Evolutionary conservation across 352 stramenopile genomes (phyloP), one percentile per base, ranked within the genome.

Genomic region (Globisporangium canariense): DNA sequence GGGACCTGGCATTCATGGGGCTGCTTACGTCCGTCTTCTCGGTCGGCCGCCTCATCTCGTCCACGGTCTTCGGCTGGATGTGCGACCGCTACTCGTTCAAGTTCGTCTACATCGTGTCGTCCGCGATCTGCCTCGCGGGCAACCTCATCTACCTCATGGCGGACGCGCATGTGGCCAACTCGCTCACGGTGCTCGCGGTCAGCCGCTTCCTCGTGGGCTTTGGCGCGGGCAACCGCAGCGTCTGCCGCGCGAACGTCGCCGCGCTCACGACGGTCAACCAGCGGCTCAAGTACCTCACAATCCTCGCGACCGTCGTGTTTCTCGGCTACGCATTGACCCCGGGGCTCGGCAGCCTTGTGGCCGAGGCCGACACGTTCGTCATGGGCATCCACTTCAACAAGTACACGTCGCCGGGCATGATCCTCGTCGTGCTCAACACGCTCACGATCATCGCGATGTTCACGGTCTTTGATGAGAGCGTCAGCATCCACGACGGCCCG

Each of bases 11-110:
- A 62, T 90, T 88, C 66, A 94, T 94, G 85, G 85, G 83, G 0
- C 47, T 94, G 53, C 73, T 93, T 46, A 93, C 85, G 43, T 93
- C 85, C 25, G 76, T 91, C 46, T 93, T 93, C 66, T 90, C 78
- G 9, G 83, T 93, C n/a, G 85, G 85, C 2, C 64, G 85, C 11
- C 74, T 93, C 56, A 89, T 93, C 61, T 93, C 85, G 53, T 93
- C 83, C 49, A 90, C 78, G 1, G 64, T 91, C 28, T 91, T 93
- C 52, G 85, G 85, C 64, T 93, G 85, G 85, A 90, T 93, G 77
- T 91, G 85, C 71, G 85, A 93, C 56, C 81, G 60, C 54, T 92
- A 89, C 70, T 85, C 85, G 58, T 93, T 91, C 66, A 83, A 82
- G 67, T 88, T 74, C 34, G 85, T 93, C 18, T 93, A 93, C 57